Evolutionary conservation across 2,329 filamentous ascomycete genomes (phyloP).

Genomic region (Domatiomyces globalis): DNA sequence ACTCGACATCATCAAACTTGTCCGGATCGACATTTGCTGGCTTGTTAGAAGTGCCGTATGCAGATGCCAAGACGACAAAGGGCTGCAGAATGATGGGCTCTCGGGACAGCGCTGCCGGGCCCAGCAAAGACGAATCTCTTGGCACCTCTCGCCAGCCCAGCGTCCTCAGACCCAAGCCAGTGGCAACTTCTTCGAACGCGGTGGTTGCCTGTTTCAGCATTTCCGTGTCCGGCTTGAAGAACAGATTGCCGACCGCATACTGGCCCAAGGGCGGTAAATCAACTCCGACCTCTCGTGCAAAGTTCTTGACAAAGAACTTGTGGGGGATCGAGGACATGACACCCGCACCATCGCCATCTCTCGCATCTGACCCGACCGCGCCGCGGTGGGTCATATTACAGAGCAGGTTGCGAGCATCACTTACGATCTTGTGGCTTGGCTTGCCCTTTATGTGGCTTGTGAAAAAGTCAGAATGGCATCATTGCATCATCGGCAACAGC

Average conservation of each 20-base stretch:
- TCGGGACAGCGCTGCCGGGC: slow-evolving; percentile 80
- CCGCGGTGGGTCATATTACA: slow-evolving; percentile 99
- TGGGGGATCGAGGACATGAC: slow-evolving; percentile 99
- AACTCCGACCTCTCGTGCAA: slow-evolving; percentile 77
- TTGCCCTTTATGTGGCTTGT: slow-evolving; percentile 89
- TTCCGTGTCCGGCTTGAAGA: slow-evolving; percentile 94
- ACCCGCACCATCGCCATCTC: slow-evolving; percentile 95
- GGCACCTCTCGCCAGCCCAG: slow-evolving; percentile 94
- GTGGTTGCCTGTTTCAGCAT: slow-evolving; percentile 78
- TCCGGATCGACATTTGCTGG: slow-evolving; percentile 66
- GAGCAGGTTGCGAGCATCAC: slow-evolving; percentile 88
- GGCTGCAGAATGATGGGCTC: slow-evolving; percentile 93
- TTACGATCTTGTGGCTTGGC: slow-evolving; percentile 94
- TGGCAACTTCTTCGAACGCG: slow-evolving; percentile 87
- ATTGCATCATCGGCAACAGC: background rate
- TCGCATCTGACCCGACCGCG: slow-evolving; percentile 91
- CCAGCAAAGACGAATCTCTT: slow-evolving; percentile 80
- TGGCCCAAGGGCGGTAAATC: slow-evolving; percentile 78
- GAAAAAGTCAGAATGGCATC: background rate
- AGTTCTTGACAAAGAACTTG: slow-evolving; percentile 97
- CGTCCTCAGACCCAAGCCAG: slow-evolving; percentile 73
- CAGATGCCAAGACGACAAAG: slow-evolving; percentile 75
- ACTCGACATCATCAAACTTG: slow-evolving; percentile 68
- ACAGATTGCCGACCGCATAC: slow-evolving; percentile 94
- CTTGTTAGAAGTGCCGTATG: slow-evolving; percentile 67